Evolutionary conservation across 257 asterid species (phyloP), one percentile per base, ranked within the genome.

Genomic region (Handroanthus guayacan): DNA sequence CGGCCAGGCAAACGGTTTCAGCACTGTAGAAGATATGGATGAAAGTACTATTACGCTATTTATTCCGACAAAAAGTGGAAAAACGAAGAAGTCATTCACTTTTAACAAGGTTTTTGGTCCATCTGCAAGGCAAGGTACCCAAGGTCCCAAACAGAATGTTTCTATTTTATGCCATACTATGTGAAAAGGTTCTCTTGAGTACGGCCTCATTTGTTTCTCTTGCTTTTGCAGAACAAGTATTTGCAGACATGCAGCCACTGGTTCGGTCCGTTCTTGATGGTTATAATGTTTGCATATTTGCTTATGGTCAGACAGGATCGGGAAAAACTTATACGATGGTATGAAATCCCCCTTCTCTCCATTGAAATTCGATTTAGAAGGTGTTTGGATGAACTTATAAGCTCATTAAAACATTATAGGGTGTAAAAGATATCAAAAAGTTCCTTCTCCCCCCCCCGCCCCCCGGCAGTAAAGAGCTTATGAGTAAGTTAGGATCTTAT

Each of bases 21-120:
- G 80, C 82, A 51, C 83, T 34, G 81, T 89, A 63, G 96, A 83
- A 48, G 87, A 82, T 18, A 51, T 84, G 39, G 90, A 82, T 79
- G 96, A 90, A 9, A 85, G 80, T 20, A 79, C 74, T 60, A 84
- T 89, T 56, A 62, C 84, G 37, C 69, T 83, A 55, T 43, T 38
- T 52, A 64, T 88, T 57, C 79, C 84, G n/a, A 57, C 84, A 5
- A 87, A 85, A 77, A n/a, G 58, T 51, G 92, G 87, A 55, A 89
- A 86, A 76, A 85, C 76, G 54, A 86, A 75, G 70, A 84, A 85
- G 50, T 62, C 74, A 5, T 89, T 89, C 84, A 83, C 83, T 61
- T 88, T 87, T 62, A 88, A 89, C 77, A 86, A 72, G 80, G 90
- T 87, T 41, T 89, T 85, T 44, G 85, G 88, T 54, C 84, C 90